Conservation (phyloP, 2,329 filamentous ascomycete genomes). For the Aspergillus bombycis region DNA sequence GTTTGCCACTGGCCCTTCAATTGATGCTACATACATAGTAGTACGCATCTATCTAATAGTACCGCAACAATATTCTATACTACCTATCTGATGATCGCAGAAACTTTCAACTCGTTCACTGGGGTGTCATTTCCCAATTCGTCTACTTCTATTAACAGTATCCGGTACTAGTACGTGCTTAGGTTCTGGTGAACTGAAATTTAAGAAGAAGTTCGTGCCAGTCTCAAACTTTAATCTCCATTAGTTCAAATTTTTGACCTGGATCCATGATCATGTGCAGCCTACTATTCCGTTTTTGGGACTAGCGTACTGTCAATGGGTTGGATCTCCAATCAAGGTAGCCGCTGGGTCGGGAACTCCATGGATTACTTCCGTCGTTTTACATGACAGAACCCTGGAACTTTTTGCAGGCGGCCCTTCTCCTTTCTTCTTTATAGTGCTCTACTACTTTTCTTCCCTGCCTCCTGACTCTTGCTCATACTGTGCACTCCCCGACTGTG, state of each 20-base stretch:
- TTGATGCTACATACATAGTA: background rate
- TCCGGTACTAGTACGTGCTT: background rate
- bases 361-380: background rate
- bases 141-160: background rate
- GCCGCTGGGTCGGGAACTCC: background rate
- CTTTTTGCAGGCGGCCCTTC: background rate
- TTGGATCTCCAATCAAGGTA: background rate
- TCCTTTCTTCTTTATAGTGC: background rate
- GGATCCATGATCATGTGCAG: background rate
- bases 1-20: background rate
- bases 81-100: background rate
- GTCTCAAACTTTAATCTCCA: background rate
- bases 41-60: background rate
- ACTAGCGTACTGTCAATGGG: background rate
- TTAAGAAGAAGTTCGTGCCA: background rate
- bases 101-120: background rate
- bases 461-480: background rate
- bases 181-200: background rate
- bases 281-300: background rate
- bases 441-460: background rate
- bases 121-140: background rate
- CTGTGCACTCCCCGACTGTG: background rate
- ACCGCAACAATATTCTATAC: background rate
- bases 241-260: background rate
- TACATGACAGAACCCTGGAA: background rate